Evolutionary conservation across 2,329 filamentous ascomycete species (phyloP).

Genomic region (Fusarium keratoplasticum): DNA sequence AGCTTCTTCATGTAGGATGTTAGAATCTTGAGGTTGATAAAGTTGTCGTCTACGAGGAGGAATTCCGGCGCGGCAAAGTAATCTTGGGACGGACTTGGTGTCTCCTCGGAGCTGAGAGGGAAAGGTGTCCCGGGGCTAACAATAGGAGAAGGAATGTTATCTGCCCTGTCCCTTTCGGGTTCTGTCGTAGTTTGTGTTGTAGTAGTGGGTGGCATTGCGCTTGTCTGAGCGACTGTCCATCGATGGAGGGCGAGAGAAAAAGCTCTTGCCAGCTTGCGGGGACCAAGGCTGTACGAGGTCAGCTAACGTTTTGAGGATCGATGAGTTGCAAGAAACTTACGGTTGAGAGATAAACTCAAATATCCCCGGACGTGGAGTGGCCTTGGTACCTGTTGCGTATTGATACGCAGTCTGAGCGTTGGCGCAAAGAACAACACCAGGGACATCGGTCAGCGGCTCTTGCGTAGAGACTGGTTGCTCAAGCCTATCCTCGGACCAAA

Average conservation of each 20-base stretch:
- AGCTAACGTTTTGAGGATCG: background rate
- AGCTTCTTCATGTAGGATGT: slow-evolving; percentile 51
- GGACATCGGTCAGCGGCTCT: slow-evolving; percentile 6
- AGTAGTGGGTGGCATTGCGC: background rate
- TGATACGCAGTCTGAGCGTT: slow-evolving; percentile 48
- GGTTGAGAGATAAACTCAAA: slow-evolving; percentile 55
- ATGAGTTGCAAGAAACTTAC: slow-evolving; percentile 37
- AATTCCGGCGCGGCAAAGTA: slow-evolving; percentile 31
- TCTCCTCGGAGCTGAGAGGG: slow-evolving; percentile 16
- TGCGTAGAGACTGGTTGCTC: background rate
- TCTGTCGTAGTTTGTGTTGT: background rate
- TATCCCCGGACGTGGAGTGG: slow-evolving; percentile 33
- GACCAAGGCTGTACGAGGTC: slow-evolving; percentile 45
- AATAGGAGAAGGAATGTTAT: background rate
- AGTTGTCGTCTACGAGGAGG: slow-evolving; percentile 56
- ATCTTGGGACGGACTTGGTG: slow-evolving; percentile 3
- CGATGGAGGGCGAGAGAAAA: slow-evolving; percentile 43
- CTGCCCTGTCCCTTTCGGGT: background rate
- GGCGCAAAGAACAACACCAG: slow-evolving; percentile 49
- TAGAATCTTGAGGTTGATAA: slow-evolving; percentile 53
- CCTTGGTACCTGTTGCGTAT: slow-evolving; percentile 34
- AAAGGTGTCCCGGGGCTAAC: slow-evolving; percentile 10
- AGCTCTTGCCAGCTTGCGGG: slow-evolving; percentile 52
- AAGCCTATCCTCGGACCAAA: slow-evolving; percentile 38
- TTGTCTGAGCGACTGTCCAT: slow-evolving; percentile 39